Percentiles rank a stretch among this genome's conserved stretches.
These are phyloP conservation scores for Penicillium fuscoglaucum DNA, from an alignment of 2,329 filamentous ascomycete species.

Conservation along the genomic window DNA sequence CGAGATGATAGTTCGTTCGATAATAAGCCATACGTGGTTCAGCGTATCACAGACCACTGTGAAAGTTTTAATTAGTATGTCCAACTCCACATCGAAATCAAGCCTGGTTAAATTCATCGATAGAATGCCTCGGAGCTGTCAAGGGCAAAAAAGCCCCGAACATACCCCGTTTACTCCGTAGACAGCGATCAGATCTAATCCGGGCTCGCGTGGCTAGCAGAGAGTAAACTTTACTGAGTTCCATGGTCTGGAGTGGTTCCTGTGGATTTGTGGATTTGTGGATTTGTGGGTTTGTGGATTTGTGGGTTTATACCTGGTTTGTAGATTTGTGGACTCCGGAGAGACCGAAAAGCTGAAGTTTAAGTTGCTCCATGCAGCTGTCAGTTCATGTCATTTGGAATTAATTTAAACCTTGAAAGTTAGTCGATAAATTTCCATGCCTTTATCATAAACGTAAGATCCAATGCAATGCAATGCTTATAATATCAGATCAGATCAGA, in stretches of 20 bases:
- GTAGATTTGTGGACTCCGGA: neutral
- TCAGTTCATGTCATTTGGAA: neutral
- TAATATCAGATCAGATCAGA: neutral
- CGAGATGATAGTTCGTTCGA: neutral
- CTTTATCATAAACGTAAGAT: neutral
- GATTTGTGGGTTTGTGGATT: neutral
- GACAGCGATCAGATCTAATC: slow-evolving; percentile 1
- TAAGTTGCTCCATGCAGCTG: slow-evolving; percentile 1
- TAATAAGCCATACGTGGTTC: neutral
- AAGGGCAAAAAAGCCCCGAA: slow-evolving; percentile 10
- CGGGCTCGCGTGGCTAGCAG: slow-evolving; percentile 16
- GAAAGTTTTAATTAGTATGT: neutral
- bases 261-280: neutral
- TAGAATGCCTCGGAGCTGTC: neutral
- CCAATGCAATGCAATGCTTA: neutral
- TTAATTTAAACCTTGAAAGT: neutral
- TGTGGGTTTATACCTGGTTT: neutral
- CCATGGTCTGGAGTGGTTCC: slow-evolving; percentile 1
- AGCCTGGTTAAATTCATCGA: neutral
- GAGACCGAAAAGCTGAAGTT: neutral
- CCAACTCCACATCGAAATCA: neutral
- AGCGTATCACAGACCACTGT: neutral
- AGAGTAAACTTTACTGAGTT: neutral
- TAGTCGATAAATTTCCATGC: neutral
- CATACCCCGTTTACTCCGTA: slow-evolving; percentile 11